phyloP scores from a whole-genome alignment of 306 rosid species.

The Rosa rugosa region DNA sequence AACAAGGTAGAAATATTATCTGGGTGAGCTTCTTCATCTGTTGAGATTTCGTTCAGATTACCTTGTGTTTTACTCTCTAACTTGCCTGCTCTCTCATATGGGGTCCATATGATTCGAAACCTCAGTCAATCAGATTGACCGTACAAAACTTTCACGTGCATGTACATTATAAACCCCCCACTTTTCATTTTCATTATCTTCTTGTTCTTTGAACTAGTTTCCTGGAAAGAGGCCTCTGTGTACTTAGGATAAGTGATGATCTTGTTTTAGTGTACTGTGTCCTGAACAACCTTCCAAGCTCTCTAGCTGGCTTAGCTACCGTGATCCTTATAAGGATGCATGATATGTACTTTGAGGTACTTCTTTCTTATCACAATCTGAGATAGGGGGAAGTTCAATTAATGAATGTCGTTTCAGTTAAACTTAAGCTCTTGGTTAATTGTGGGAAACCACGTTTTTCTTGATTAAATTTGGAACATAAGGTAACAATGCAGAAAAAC shows the following conservation, averaged over 20 bases:
- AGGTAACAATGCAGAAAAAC: neutral
- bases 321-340: slow-evolving; percentile 46
- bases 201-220: neutral
- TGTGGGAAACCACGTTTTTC: neutral
- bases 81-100: slow-evolving; percentile 27
- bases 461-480: neutral
- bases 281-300: slow-evolving; percentile 26
- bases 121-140: slow-evolving; percentile 34
- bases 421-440: neutral
- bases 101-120: slow-evolving; percentile 45
- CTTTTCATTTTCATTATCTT: slow-evolving; percentile 16
- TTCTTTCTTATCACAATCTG: neutral
- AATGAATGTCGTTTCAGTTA: neutral
- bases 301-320: slow-evolving; percentile 38
- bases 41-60: slow-evolving; percentile 19
- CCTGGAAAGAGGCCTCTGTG: slow-evolving; percentile 24
- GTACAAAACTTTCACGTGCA: slow-evolving; percentile 39
- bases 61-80: slow-evolving; percentile 25
- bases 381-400: neutral
- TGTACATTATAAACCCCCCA: slow-evolving; percentile 34
- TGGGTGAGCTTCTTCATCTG: slow-evolving; percentile 7
- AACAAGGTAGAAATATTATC: slow-evolving; percentile 8
- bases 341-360: neutral
- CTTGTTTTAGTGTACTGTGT: slow-evolving; percentile 24
- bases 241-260: slow-evolving; percentile 33